These are phyloP conservation scores for Saccharomycopsis malanga DNA, from an alignment of 805 yeast genomes.

Conservation along the genomic window DNA sequence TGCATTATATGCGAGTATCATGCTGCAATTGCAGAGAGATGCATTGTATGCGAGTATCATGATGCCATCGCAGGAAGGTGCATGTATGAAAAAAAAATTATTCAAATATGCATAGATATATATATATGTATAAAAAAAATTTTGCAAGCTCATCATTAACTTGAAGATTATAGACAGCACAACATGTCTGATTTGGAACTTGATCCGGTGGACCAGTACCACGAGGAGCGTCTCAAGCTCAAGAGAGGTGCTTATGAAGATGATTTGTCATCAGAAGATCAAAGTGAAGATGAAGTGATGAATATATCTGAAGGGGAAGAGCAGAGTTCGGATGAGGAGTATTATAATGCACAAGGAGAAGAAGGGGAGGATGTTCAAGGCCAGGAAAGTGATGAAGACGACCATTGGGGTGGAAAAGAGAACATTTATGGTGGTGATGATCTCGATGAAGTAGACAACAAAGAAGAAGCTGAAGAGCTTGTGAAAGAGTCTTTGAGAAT, in stretches of 20 bases:
- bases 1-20: too few species aligned
- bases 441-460: constrained; percentile 37
- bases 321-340: constrained; percentile 27
- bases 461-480: constrained; percentile 67
- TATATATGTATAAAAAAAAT: not conserved
- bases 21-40: too few species aligned
- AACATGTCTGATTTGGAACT: constrained; percentile 21
- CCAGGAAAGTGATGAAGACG: constrained; percentile 35
- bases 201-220: constrained; percentile 18
- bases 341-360: constrained; percentile 23
- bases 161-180: too few species aligned
- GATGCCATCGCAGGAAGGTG: too few species aligned
- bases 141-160: too few species aligned
- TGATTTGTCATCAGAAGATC: constrained; percentile 8
- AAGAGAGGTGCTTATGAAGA: constrained; percentile 10
- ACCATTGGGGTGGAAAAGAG: constrained; percentile 39
- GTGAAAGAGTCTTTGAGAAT: constrained; percentile 84
- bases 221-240: constrained; percentile 12
- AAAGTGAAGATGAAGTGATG: constrained; percentile 20
- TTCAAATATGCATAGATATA: too few species aligned
- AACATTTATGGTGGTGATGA: constrained; percentile 50
- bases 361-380: constrained; percentile 28
- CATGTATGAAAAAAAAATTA: too few species aligned
- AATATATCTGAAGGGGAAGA: constrained; percentile 26
- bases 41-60: too few species aligned